phyloP scores from a whole-genome alignment of 148 eudicot species.

The Rhododendron mucronatum region DNA sequence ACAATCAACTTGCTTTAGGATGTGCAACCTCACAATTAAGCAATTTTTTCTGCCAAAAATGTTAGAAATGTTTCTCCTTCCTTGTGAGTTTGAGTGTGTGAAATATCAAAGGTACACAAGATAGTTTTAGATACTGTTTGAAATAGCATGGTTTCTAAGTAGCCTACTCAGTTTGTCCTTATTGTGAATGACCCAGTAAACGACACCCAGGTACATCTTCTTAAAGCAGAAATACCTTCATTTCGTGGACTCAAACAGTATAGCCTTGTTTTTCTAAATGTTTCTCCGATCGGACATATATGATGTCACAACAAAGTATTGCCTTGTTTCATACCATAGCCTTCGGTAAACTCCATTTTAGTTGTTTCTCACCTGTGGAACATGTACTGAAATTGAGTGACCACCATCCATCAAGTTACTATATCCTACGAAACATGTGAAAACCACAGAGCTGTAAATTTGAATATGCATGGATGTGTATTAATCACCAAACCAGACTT shows the following conservation, averaged over 20 bases:
- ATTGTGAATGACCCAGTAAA: neutral
- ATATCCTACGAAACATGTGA: neutral
- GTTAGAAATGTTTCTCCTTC: neutral
- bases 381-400: neutral
- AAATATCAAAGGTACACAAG: neutral
- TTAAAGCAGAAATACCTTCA: neutral
- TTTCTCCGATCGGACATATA: neutral
- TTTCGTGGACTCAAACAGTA: neutral
- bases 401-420: neutral
- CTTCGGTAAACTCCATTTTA: neutral
- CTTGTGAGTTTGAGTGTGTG: neutral
- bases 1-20: slow-evolving; percentile 2
- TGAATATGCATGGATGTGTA: neutral
- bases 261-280: neutral
- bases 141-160: neutral
- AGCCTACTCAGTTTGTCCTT: neutral
- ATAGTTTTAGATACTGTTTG: neutral
- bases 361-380: neutral
- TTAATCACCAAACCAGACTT: neutral
- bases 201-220: neutral
- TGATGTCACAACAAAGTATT: neutral
- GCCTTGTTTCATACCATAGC: neutral
- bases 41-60: too few species aligned
- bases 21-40: too few species aligned
- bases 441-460: neutral